Evolutionary conservation across 1,139 yeast species (phyloP).

Genomic region (Kurtzmaniella natalensis): DNA sequence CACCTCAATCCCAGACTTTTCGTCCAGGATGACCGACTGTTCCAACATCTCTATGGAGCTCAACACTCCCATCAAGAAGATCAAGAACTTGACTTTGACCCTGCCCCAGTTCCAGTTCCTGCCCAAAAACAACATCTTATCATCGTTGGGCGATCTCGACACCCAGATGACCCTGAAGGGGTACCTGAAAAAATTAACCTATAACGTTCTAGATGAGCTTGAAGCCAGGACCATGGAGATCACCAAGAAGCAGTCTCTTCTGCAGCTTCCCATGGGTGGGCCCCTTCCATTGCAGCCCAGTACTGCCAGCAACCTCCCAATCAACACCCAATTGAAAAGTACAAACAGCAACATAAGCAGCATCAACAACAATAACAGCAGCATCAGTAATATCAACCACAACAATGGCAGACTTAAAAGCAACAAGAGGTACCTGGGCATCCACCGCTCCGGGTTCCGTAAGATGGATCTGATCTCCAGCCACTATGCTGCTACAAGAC

Average conservation of each 20-base stretch:
- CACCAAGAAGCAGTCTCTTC: conserved; percentile 13
- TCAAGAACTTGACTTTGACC: conserved; percentile 27
- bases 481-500: conserved; percentile 30
- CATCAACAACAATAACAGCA: conserved; percentile 29
- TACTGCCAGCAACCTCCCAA: too few species aligned
- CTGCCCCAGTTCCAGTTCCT: conserved; percentile 24
- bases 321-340: conserved; percentile 6
- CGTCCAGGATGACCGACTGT: background rate
- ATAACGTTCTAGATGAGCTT: conserved; percentile 38
- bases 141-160: conserved; percentile 7
- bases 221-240: conserved; percentile 32
- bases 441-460: conserved; percentile 31
- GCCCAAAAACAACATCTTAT: conserved; percentile 9
- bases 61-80: conserved; percentile 40
- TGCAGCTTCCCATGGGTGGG: too few species aligned
- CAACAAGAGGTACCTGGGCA: conserved; percentile 28
- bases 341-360: conserved; percentile 24
- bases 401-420: conserved; percentile 12
- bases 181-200: conserved; percentile 37
- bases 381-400: conserved; percentile 39
- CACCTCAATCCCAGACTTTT: background rate
- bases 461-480: conserved; percentile 40
- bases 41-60: conserved; percentile 13
- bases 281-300: background rate
- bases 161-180: conserved; percentile 35